Evolutionary conservation across 371 early-diverging fungal species (phyloP), one percentile per base, ranked within the genome.

Genomic region (Dichotomocladium elegans): DNA sequence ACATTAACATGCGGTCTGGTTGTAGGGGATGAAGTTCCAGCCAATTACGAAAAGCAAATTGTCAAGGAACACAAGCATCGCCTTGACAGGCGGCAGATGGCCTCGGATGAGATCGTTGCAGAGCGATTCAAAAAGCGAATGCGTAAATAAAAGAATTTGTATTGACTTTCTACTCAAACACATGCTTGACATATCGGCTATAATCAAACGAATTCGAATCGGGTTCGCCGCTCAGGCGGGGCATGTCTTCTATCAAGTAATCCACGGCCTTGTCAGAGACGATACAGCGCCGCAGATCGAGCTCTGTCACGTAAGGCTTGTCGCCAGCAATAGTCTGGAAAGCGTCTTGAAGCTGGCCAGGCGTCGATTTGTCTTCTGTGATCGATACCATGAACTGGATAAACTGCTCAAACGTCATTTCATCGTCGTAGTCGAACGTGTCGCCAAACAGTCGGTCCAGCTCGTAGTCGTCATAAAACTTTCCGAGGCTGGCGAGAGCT

Each of bases 301-400:
- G 55, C 55, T 84, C 87, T 0, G 90, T 90, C 10, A 91, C 81
- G 63, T 82, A 90, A 1, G 86, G 86, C 64, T 93, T 94, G 37
- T 90, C 94, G 4, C 75, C 84, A 1, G 96, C 91, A 45, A 95
- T 81, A 17, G 88, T 82, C 42, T 81, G 74, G 84, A 96, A 96
- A 19, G 97, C 86, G 48, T 88, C 85, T 24, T 72, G 72, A 9
- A 96, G 73, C 69, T 96, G 95, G 43, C 91, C 92, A 1, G 93
- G 89, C 4, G 90, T 86, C 2, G 93, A 88, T 56, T 90, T 86
- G 68, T 96, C 97, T 73, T 96, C 96, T 21, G 92, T 91, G 3
- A 92, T 80, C 28, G 82, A 81, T 3, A 90, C 85, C 88, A 95
- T 86, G 57, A 86, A 95, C 27, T 81, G 80, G 51, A 94, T 90